Base-by-base conservation (phyloP, 805 yeast species). In the Saccharomycopsis fermentans region DNA sequence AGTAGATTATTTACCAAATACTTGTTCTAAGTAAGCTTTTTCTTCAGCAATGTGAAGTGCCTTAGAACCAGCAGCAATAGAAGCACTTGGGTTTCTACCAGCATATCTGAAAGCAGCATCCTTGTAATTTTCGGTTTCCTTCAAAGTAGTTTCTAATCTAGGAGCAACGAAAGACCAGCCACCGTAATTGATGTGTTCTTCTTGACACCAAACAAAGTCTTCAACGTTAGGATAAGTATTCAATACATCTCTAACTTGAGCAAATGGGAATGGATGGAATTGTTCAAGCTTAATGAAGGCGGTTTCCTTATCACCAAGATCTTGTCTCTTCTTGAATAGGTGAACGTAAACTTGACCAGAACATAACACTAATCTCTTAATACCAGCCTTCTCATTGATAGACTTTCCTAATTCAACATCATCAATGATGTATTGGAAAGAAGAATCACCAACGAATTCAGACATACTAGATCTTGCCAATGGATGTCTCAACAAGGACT, bases 131-230 rank as follows among this genome's bases (percentile, higher is more conserved):
- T 83, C 81, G 62, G 96, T 86, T 76, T 90, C 90, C 65, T 78
- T 79, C 73, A 92, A 73, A 48, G 85, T 79, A 52, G 96, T 87
- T 61, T 77, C 75, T 58, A 94, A 73, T 77, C 99, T 87, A 72
- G 97, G 99, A 61, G 80, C 76, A 58, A 79, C 92, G 69, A 70
- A 90, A 26, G 86, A 69, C 87, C 86, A 90, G 52, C 88, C 77
- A 74, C 99, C 99, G 84, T 92, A 92, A 79, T 94, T 94, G 76
- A 94, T 80, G 68, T 98, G 98, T 80, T 94, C 99, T 77, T 94
- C 99, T 79, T 94, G 99, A 75, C 95, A 87, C 92, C 91, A 94
- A 54, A 91, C 95, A 65, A 94, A 76, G 72, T 94, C 99, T 72
- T 87, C 84, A 63, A 86, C 71, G 72, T 83, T 83, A 68, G 95